Conservation (phyloP, 108 stramenopile species). For the Mayamaea pseudoterrestris region DNA sequence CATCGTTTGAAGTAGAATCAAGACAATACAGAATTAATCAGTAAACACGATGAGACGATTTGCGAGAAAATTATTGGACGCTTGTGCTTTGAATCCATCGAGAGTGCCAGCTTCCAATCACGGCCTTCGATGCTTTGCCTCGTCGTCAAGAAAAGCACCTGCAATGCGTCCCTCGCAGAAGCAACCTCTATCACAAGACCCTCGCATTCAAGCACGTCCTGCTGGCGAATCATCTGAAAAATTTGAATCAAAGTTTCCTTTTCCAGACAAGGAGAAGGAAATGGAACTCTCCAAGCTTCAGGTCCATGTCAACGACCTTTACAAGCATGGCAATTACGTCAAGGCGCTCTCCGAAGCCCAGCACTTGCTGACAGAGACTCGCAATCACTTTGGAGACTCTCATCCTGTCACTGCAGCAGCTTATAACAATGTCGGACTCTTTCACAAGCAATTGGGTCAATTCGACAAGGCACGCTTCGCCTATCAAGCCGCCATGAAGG, state of each 20-base stretch:
- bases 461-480: slow-evolving; percentile 46
- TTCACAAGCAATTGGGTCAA: slow-evolving; percentile 62
- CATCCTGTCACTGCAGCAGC: slow-evolving; percentile 80
- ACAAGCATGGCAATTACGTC: slow-evolving; percentile 47
- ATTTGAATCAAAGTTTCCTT: slow-evolving; percentile 2
- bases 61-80: too few relatives aligned
- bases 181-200: slow-evolving; percentile 1
- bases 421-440: slow-evolving; percentile 68
- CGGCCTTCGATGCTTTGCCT: too few relatives aligned
- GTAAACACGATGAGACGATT: too few relatives aligned
- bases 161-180: neutral
- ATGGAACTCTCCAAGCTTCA: slow-evolving; percentile 48
- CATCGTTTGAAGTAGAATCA: too few relatives aligned
- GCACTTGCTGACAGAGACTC: slow-evolving; percentile 25
- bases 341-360: slow-evolving; percentile 32
- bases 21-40: too few relatives aligned
- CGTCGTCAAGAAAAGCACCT: too few relatives aligned
- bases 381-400: slow-evolving; percentile 44
- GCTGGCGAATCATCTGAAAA: slow-evolving; percentile 3
- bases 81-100: too few relatives aligned
- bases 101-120: too few relatives aligned
- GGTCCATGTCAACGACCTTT: slow-evolving; percentile 30
- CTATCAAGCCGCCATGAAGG: slow-evolving; percentile 39
- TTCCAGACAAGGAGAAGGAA: slow-evolving; percentile 51
- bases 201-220: neutral